These are phyloP conservation scores for Amaranthus palmeri DNA, from an alignment of 148 eudicot species.

Conservation along the genomic window DNA sequence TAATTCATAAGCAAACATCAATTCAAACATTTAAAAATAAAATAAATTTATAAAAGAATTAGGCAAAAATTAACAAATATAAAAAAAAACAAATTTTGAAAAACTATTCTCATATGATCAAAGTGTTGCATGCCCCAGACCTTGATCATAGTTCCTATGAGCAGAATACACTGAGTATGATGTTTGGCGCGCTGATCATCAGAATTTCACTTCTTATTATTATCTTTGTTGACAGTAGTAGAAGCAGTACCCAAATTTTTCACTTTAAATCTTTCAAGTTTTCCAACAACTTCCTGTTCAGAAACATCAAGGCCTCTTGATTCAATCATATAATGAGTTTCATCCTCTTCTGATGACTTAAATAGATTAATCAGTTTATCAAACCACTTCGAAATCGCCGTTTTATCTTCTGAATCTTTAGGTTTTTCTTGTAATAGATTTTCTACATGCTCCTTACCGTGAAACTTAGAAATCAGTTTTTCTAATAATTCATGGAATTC, in stretches of 20 bases:
- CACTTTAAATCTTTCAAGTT: constrained; percentile 24
- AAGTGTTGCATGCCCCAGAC: too few species aligned
- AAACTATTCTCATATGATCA: too few species aligned
- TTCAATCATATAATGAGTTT: neutral
- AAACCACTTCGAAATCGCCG: neutral
- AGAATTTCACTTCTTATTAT: neutral
- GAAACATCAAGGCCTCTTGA: neutral
- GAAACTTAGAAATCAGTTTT: neutral
- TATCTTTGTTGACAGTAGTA: neutral
- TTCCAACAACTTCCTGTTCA: constrained; percentile 4
- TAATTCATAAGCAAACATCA: too few species aligned
- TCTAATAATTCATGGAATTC: neutral
- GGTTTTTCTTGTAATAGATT: constrained; percentile 5
- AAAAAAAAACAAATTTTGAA: too few species aligned
- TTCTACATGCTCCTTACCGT: neutral
- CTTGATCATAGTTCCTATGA: too few species aligned
- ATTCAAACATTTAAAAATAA: too few species aligned
- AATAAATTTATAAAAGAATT: too few species aligned
- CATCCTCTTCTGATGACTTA: neutral
- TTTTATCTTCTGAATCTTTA: neutral
- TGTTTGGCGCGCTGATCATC: too few species aligned
- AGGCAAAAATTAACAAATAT: too few species aligned
- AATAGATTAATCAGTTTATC: constrained; percentile 1
- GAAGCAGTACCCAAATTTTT: constrained; percentile 7
- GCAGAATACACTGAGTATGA: too few species aligned